These are phyloP conservation scores for Massospora cicadina DNA, from an alignment of 371 early-diverging fungal species.

Conservation along the genomic window DNA sequence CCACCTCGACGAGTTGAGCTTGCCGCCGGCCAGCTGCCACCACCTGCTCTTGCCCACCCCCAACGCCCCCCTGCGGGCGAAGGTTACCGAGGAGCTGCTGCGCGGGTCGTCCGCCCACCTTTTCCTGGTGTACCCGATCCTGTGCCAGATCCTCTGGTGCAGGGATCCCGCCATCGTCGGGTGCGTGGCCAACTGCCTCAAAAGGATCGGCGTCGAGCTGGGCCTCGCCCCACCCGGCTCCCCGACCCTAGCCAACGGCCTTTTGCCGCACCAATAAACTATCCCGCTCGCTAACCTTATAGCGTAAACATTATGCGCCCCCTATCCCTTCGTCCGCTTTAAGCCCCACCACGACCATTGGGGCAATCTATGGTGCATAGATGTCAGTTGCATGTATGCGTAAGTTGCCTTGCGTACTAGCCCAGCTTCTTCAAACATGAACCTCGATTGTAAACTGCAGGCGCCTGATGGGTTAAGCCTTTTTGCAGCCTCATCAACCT, in stretches of 20 bases:
- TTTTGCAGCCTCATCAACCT: no score
- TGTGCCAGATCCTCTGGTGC: slow-evolving; percentile 12
- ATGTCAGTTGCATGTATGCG: no score
- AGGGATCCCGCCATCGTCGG: slow-evolving; percentile 11
- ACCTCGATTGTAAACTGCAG: no score
- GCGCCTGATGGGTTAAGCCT: no score
- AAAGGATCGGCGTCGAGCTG: slow-evolving; percentile 12
- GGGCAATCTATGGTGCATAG: no score
- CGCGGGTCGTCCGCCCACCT: slow-evolving; percentile 45
- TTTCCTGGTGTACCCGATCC: slow-evolving; percentile 38
- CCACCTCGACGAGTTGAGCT: slow-evolving; percentile 35
- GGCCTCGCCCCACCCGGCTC: slow-evolving; percentile 1
- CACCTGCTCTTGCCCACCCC: background rate
- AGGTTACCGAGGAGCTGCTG: slow-evolving; percentile 27
- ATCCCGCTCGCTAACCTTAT: no score
- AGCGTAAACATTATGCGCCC: no score
- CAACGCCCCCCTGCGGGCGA: slow-evolving; percentile 12
- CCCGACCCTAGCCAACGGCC: background rate
- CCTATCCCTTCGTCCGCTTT: no score
- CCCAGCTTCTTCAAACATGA: no score
- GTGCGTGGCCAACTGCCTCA: slow-evolving; percentile 12
- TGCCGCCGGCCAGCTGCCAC: slow-evolving; percentile 25
- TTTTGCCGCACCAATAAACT: background rate
- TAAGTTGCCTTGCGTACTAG: no score
- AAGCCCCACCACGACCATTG: no score